Conservation (phyloP, 768 basidiomycete species). For the Suillus hirtellus region DNA sequence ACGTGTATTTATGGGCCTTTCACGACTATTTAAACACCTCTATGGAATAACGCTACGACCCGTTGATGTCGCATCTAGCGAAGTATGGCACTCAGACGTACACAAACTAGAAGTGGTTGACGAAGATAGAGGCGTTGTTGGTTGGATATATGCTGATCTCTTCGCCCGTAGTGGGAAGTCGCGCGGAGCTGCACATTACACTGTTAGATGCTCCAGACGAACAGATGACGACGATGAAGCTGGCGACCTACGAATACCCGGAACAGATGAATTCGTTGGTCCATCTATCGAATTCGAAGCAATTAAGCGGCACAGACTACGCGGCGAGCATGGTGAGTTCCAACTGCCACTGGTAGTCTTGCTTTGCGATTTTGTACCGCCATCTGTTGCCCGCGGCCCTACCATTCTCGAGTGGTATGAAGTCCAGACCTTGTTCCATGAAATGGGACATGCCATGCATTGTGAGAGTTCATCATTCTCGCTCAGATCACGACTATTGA, state of each 20-base stretch:
- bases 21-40: conserved; percentile 79
- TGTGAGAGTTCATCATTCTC: conserved; percentile 57
- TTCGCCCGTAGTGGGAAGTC: conserved; percentile 85
- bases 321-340: conserved; percentile 66
- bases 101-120: conserved; percentile 93
- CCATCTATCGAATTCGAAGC: conserved; percentile 66
- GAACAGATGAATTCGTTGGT: conserved; percentile 40
- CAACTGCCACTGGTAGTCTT: conserved; percentile 93
- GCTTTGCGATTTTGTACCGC: conserved; percentile 80
- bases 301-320: conserved; percentile 57
- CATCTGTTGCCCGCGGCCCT: conserved; percentile 59
- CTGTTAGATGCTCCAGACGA: conserved; percentile 90
- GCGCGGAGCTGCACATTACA: conserved; percentile 94
- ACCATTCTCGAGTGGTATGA: conserved; percentile 89
- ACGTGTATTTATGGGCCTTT: conserved; percentile 90
- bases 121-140: conserved; percentile 82
- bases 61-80: conserved; percentile 65
- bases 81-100: conserved; percentile 88
- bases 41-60: conserved; percentile 87
- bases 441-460: conserved; percentile 99
- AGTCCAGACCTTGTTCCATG: conserved; percentile 92
- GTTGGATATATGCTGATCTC: conserved; percentile 94
- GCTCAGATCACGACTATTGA: conserved; percentile 9
- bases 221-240: conserved; percentile 87
- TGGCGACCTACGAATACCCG: conserved; percentile 53